These are phyloP conservation scores for Plasmodium relictum DNA, from an alignment of 169 alveolate species.

Conservation along the genomic window DNA sequence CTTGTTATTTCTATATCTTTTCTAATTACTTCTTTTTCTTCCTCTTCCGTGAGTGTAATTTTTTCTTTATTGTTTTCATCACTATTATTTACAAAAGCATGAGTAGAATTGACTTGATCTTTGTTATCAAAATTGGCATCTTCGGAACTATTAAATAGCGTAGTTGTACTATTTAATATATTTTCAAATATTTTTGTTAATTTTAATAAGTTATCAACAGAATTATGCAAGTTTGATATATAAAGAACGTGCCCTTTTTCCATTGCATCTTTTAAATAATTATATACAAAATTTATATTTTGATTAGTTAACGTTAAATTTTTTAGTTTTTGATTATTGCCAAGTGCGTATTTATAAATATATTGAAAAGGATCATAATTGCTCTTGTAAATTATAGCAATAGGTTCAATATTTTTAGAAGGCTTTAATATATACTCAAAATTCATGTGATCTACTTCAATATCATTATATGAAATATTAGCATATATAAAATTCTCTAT, in stretches of 20 bases:
- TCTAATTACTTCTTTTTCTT: slow-evolving; percentile 1
- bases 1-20: background rate
- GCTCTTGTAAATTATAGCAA: slow-evolving; percentile 49
- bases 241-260: slow-evolving; percentile 68
- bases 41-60: background rate
- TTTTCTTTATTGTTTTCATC: slow-evolving; percentile 6
- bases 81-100: background rate
- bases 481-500: slow-evolving; percentile 57
- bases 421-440: slow-evolving; percentile 54
- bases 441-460: slow-evolving; percentile 62
- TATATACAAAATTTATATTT: slow-evolving; percentile 47
- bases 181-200: slow-evolving; percentile 55
- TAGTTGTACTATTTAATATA: slow-evolving; percentile 1
- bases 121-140: slow-evolving; percentile 3
- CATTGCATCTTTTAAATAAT: slow-evolving; percentile 69
- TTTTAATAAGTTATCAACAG: slow-evolving; percentile 29
- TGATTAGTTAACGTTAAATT: slow-evolving; percentile 45
- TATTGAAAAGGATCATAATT: slow-evolving; percentile 75
- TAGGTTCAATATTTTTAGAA: slow-evolving; percentile 49
- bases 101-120: background rate
- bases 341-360: slow-evolving; percentile 53
- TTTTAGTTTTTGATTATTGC: slow-evolving; percentile 67
- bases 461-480: slow-evolving; percentile 65
- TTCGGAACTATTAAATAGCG: slow-evolving; percentile 23
- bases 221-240: slow-evolving; percentile 70